These are phyloP conservation scores for Cutaneotrichosporon spelunceum DNA, from an alignment of 1,284 basidiomycete species.

Conservation along the genomic window DNA sequence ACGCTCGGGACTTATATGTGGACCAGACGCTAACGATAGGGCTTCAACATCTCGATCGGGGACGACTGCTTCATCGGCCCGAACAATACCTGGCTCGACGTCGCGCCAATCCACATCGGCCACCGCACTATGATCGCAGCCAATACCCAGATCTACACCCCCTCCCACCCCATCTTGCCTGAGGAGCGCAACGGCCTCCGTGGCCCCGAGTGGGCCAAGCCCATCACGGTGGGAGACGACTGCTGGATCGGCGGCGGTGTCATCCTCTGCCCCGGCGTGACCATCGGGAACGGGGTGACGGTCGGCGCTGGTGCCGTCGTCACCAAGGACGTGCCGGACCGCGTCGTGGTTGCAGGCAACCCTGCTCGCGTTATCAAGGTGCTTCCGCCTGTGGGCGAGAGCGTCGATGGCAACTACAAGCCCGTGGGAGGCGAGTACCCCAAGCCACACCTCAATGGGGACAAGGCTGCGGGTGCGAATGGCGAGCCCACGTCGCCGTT, in stretches of 20 bases:
- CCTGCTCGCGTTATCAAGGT: slow-evolving; percentile 53
- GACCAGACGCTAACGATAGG: slow-evolving; percentile 32
- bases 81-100: slow-evolving; percentile 45
- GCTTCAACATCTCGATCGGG: slow-evolving; percentile 47
- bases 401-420: slow-evolving; percentile 8
- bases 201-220: slow-evolving; percentile 48
- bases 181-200: slow-evolving; percentile 45
- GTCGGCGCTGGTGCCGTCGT: slow-evolving; percentile 56
- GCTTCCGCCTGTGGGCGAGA: slow-evolving; percentile 37
- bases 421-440: neutral
- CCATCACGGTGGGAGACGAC: slow-evolving; percentile 52
- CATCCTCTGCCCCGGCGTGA: slow-evolving; percentile 53
- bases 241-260: slow-evolving; percentile 55
- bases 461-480: neutral
- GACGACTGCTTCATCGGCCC: slow-evolving; percentile 46
- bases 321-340: slow-evolving; percentile 52
- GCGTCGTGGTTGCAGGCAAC: slow-evolving; percentile 54
- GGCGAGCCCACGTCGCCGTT: neutral
- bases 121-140: slow-evolving; percentile 50
- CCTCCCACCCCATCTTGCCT: slow-evolving; percentile 50
- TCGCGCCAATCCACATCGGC: slow-evolving; percentile 46
- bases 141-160: slow-evolving; percentile 50
- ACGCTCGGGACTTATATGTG: too few relatives aligned
- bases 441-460: neutral
- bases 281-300: slow-evolving; percentile 53